Percentiles rank a stretch among this genome's conserved stretches.
These are phyloP conservation scores for Hexamita inflata DNA, from an alignment of 208 protist species.

Conservation along the genomic window DNA sequence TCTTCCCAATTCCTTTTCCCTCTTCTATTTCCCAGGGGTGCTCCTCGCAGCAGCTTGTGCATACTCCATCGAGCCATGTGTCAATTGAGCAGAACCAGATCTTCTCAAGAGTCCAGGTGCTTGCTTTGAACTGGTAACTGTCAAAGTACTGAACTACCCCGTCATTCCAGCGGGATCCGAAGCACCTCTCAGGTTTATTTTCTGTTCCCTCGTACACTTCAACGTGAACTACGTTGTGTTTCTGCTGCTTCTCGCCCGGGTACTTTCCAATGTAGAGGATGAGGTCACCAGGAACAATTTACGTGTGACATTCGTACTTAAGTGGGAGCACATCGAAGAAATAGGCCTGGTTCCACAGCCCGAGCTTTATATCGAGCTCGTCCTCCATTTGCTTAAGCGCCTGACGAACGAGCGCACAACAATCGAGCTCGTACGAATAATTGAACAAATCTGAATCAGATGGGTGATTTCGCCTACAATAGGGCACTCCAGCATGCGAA, in stretches of 20 bases:
- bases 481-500: conserved; percentile 22
- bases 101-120: conserved; percentile 28
- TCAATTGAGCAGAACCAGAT: conserved; percentile 38
- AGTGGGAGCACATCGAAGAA: conserved; percentile 35
- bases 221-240: conserved; percentile 44
- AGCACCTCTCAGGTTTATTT: conserved; percentile 10
- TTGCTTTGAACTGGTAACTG: conserved; percentile 31
- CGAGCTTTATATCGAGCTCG: conserved; percentile 32
- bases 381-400: conserved; percentile 30
- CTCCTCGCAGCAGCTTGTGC: conserved; percentile 3
- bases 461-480: neutral
- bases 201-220: conserved; percentile 36
- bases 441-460: neutral
- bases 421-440: conserved; percentile 35
- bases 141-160: conserved; percentile 30
- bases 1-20: neutral
- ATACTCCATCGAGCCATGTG: conserved; percentile 37
- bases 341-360: conserved; percentile 39
- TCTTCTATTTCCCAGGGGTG: conserved; percentile 28
- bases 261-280: conserved; percentile 30
- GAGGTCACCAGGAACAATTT: conserved; percentile 19
- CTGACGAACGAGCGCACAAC: conserved; percentile 37
- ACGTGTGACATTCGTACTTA: neutral
- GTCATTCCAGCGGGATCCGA: conserved; percentile 30
- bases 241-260: conserved; percentile 6